Conservation (phyloP, 371 early-diverging fungal species). For the Chytridiales sp. region DNA sequence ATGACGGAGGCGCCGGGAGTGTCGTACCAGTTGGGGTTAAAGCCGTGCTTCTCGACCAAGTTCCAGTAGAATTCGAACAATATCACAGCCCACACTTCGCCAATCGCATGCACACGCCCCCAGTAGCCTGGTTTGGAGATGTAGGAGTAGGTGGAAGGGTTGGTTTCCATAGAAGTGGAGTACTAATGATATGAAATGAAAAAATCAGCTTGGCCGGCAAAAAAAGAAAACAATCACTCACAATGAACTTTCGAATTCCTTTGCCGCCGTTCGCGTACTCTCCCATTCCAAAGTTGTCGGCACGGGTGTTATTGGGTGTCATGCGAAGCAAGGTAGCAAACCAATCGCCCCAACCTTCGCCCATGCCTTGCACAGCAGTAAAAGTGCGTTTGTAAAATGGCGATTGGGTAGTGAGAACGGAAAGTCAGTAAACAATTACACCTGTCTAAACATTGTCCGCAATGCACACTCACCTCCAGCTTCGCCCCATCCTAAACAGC, state of each 20-base stretch:
- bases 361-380: slow-evolving; percentile 55
- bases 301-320: slow-evolving; percentile 56
- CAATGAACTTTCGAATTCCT: slow-evolving; percentile 81
- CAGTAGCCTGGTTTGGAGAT: slow-evolving; percentile 83
- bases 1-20: slow-evolving; percentile 14
- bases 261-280: slow-evolving; percentile 74
- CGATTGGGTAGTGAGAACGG: background rate
- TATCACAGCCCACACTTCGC: slow-evolving; percentile 95
- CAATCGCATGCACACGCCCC: slow-evolving; percentile 95
- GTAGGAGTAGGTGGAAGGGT: slow-evolving; percentile 85
- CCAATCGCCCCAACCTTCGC: slow-evolving; percentile 96
- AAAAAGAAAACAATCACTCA: slow-evolving; percentile 2
- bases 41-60: slow-evolving; percentile 61
- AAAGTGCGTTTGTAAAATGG: too few relatives aligned
- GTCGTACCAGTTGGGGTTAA: slow-evolving; percentile 51
- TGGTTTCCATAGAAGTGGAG: slow-evolving; percentile 74
- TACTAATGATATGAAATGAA: slow-evolving; percentile 47
- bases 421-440: background rate
- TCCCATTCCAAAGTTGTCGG: slow-evolving; percentile 78
- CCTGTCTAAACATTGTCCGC: too few relatives aligned
- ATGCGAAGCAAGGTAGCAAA: slow-evolving; percentile 85
- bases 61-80: slow-evolving; percentile 61
- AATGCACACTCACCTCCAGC: slow-evolving; percentile 70
- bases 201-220: background rate
- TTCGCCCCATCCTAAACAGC: slow-evolving; percentile 92